Evolutionary conservation across 495 filamentous ascomycete genomes (phyloP).

Genomic region (Neurospora sp.): DNA sequence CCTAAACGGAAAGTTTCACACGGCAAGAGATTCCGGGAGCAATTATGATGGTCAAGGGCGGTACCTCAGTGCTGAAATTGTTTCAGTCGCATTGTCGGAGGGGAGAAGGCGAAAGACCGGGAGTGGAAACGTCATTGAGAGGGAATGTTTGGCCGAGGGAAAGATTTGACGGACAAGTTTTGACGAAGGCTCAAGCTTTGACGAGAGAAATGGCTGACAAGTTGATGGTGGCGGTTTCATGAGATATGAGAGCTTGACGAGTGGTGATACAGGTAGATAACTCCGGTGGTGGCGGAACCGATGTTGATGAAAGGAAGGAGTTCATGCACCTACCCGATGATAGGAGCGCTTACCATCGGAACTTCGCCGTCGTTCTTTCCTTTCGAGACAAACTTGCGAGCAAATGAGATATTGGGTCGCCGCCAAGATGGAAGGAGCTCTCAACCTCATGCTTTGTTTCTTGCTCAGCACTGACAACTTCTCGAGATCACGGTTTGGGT

Average conservation of each 20-base stretch:
- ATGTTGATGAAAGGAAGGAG: not conserved
- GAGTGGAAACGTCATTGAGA: too few species aligned
- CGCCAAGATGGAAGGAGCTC: not conserved
- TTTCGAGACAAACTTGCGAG: not conserved
- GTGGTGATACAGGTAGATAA: not conserved
- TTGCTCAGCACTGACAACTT: not conserved
- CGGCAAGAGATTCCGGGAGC: too few species aligned
- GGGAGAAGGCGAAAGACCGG: too few species aligned
- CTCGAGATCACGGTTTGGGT: not conserved
- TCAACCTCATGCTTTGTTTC: not conserved
- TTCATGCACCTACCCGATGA: not conserved
- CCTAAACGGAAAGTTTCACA: too few species aligned
- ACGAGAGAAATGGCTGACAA: not conserved
- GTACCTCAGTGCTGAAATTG: too few species aligned
- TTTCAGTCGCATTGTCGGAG: too few species aligned
- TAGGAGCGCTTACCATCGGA: not conserved
- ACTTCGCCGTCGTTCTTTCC: not conserved
- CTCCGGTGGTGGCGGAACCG: not conserved
- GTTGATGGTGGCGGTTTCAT: not conserved
- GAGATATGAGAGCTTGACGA: fast-evolving
- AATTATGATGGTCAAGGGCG: too few species aligned
- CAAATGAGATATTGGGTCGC: not conserved
- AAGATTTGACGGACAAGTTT: not conserved
- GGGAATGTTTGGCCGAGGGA: not conserved
- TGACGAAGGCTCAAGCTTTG: not conserved